phyloP scores from a whole-genome alignment of 305 asterid species.

The Fraxinus baroniana region DNA sequence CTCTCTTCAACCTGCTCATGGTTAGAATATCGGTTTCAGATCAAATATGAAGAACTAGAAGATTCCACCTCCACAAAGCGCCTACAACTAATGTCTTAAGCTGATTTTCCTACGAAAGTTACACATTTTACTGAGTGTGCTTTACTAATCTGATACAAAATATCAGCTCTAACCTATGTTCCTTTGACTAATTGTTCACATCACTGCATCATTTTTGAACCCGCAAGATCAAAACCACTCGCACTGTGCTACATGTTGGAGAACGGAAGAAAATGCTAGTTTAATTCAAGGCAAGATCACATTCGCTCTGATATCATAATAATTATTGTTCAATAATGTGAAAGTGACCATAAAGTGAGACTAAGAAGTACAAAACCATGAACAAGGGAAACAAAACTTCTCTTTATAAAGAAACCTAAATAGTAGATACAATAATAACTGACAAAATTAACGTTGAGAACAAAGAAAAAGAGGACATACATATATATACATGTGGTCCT shows the following conservation, averaged over 20 bases:
- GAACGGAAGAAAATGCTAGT: too few species aligned
- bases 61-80: neutral
- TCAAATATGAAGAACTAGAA: neutral
- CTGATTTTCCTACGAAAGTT: neutral
- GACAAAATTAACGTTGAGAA: neutral
- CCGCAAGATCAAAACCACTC: neutral
- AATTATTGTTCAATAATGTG: too few species aligned
- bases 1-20: neutral
- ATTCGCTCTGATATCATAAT: too few species aligned
- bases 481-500: neutral
- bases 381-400: neutral
- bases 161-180: neutral
- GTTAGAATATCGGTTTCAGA: neutral
- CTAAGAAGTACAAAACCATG: neutral
- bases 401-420: neutral
- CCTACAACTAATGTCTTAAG: neutral
- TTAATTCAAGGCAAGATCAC: too few species aligned
- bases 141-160: neutral
- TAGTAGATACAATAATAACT: neutral
- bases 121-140: neutral
- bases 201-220: neutral
- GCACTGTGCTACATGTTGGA: neutral
- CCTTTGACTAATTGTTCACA: neutral
- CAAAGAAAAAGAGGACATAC: neutral
- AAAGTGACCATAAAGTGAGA: too few species aligned